A percentile compares a stretch with the other conserved stretches of the same genome.
These are phyloP conservation scores for maize (Zea mays) DNA, from an alignment of 176 grass and related monocot species.

Conservation along the genomic window DNA sequence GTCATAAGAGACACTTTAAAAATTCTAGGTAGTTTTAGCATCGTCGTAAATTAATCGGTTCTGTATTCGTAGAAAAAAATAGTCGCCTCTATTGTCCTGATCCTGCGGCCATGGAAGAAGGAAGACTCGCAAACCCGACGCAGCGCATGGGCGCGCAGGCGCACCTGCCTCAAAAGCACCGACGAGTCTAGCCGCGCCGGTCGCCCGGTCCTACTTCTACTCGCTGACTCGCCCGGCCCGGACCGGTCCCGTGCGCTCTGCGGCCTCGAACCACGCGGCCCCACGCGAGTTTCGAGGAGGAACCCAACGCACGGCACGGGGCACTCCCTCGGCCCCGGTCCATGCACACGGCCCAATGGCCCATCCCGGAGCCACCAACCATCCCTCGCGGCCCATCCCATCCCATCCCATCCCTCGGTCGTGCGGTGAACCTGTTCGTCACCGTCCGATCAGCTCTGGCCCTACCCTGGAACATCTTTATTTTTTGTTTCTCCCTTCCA, in stretches of 20 bases:
- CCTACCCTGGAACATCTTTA: not conserved
- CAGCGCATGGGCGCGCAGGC: too few species aligned
- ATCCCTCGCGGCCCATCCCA: not conserved
- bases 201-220: not conserved
- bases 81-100: too few species aligned
- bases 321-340: not conserved
- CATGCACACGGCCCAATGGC: conserved; percentile 36
- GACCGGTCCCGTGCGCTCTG: not conserved
- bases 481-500: too few species aligned
- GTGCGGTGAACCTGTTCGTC: not conserved
- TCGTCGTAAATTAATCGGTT: too few species aligned
- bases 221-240: not conserved
- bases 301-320: conserved; percentile 21
- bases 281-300: conserved; percentile 26
- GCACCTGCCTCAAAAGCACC: conserved; percentile 40
- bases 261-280: conserved; percentile 35
- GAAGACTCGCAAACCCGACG: too few species aligned
- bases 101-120: too few species aligned
- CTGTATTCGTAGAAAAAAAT: too few species aligned
- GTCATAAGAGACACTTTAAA: too few species aligned
- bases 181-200: not conserved
- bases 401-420: conserved; percentile 18
- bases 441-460: conserved; percentile 41
- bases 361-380: not conserved
- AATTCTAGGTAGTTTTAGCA: too few species aligned